phyloP scores from a whole-genome alignment of 768 basidiomycete genomes.

The Clavaria fumosa region DNA sequence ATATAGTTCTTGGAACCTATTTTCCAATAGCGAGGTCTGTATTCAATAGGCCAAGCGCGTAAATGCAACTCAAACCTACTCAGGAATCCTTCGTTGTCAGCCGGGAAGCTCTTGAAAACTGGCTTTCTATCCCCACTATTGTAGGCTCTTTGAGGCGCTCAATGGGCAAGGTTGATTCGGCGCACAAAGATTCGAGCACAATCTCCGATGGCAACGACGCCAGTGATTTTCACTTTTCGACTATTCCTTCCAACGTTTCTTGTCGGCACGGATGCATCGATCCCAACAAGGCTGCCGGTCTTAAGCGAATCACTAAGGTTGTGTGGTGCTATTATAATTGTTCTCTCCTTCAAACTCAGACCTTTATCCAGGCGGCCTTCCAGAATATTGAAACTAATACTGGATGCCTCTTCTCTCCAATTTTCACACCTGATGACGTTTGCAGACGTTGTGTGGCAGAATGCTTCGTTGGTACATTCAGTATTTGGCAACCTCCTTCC shows the following conservation, averaged over 20 bases:
- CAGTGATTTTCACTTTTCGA: not conserved
- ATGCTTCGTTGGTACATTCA: conserved; percentile 38
- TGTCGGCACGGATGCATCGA: conserved; percentile 51
- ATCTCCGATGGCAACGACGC: not conserved
- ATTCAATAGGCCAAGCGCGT: no score
- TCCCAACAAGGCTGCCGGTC: conserved; percentile 38
- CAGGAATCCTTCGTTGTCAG: conserved; percentile 45
- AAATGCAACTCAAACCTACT: no score
- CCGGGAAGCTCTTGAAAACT: conserved; percentile 41
- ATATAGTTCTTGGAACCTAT: conserved; percentile 46
- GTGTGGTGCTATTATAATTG: not conserved
- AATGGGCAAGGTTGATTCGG: not conserved
- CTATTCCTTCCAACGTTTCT: conserved; percentile 26
- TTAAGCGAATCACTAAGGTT: conserved; percentile 57
- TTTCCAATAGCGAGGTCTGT: conserved; percentile 32
- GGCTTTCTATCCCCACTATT: conserved; percentile 33
- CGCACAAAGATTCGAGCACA: not conserved
- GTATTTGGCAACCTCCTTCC: conserved; percentile 5
- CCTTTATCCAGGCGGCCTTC: conserved; percentile 26
- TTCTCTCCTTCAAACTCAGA: not conserved
- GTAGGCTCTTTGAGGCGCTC: conserved; percentile 13
- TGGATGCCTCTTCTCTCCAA: conserved; percentile 32
- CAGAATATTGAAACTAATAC: conserved; percentile 28
- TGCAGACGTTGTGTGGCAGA: conserved; percentile 44
- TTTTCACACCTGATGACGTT: conserved; percentile 33